Evolutionary conservation across 306 rosid genomes (phyloP).

Genomic region (Delonix regia): DNA sequence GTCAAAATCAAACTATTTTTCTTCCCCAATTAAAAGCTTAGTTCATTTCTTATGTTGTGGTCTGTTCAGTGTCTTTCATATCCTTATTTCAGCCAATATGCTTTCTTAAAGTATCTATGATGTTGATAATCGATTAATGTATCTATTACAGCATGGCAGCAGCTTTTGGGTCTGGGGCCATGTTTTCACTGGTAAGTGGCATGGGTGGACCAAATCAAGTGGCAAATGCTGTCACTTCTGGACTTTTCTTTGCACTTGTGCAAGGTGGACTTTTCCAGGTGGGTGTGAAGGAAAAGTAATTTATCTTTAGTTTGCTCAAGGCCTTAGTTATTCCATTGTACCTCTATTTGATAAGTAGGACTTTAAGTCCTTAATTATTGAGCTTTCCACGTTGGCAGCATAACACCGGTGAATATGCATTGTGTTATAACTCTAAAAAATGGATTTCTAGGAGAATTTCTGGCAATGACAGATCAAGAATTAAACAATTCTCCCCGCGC

Average conservation of each 20-base stretch:
- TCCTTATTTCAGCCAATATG: conserved; percentile 1
- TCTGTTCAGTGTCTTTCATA: conserved; percentile 9
- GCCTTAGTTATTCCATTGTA: conserved; percentile 4
- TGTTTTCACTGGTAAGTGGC: conserved; percentile 93
- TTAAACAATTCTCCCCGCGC: too few species aligned
- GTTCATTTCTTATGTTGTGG: not conserved
- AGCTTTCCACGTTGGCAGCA: not conserved
- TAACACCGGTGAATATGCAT: conserved; percentile 1
- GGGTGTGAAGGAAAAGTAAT: conserved; percentile 27
- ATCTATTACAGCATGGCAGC: conserved; percentile 81
- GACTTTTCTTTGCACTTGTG: conserved; percentile 91
- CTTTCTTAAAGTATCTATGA: conserved; percentile 27
- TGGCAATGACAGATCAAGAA: too few species aligned
- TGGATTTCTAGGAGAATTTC: not conserved
- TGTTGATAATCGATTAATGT: conserved; percentile 15
- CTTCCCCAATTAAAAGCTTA: not conserved
- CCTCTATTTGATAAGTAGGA: conserved; percentile 13
- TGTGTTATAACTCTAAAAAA: not conserved
- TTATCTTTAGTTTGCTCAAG: conserved; percentile 9
- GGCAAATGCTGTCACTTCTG: conserved; percentile 81
- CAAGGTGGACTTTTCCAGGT: conserved; percentile 99
- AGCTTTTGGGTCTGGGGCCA: conserved; percentile 96
- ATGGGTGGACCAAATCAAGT: conserved; percentile 92
- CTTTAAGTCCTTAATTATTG: not conserved
- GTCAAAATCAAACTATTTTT: not conserved